Base-by-base conservation (phyloP, 192 early-diverging fungal species). In the Coemansia furcata region DNA sequence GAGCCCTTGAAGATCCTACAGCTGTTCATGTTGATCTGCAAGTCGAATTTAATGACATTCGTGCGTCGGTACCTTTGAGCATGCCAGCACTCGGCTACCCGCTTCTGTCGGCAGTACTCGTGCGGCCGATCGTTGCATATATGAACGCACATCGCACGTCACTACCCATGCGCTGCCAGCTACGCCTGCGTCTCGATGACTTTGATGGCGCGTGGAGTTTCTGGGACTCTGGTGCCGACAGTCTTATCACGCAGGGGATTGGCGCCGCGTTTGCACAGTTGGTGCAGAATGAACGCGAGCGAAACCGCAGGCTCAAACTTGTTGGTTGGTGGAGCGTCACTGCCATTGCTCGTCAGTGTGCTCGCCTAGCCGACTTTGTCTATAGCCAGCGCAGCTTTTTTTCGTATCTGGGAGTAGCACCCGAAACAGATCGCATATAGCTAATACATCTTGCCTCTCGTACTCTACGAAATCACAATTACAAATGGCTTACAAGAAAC, bases 201-300 rank as follows among this genome's bases (percentile, higher is more conserved):
- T 97, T 96, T 79, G 90, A 96, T 72, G 96, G 96, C 23, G 87
- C 95, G 0, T 99, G 97, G 97, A 92, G 90, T 11, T 83, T 93
- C 17, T 94, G 91, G 76, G 91, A 94, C 54, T 92, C 93, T 3
- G 89, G 87, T 3, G 66, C 97, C 58, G 87, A 90, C 43, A 87
- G 87, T 29, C 77, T 88, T 14, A 83, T 96, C 12, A 87, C 89
- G 0, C 90, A 93, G 60, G 91, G 93, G 57, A 78, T 95, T 21
- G 95, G 97, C 19, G 86, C 90, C 19, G 92, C 90, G 0, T 87
- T 97, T 81, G 88, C 89, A 0, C 80, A 87, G 62, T 74, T 97
- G 17, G 92, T 91, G 0, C 66, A 90, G 50, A 87, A 95, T 63
- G 91, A 95, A 67, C 88, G 90, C 30, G 93, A 94, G 69, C 86